Evolutionary conservation across 768 basidiomycete genomes (phyloP).

Genomic region (Melanogaster broomeanus): DNA sequence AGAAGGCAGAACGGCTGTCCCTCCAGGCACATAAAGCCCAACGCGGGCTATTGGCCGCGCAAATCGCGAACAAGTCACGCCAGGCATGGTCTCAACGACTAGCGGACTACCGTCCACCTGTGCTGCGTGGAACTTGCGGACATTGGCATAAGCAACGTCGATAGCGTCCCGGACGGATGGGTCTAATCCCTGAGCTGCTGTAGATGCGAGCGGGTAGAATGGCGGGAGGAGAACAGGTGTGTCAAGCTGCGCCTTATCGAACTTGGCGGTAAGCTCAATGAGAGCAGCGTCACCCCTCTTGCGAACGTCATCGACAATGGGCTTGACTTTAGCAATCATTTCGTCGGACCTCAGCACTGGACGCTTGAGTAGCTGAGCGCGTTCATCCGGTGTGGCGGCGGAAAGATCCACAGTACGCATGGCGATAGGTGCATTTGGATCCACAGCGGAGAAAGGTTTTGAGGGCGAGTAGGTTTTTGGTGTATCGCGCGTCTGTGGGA

Average conservation of each 20-base stretch:
- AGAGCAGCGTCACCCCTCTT: conserved; percentile 83
- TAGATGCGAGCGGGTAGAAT: conserved; percentile 46
- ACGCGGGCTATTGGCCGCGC: conserved; percentile 94
- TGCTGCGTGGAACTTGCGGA: conserved; percentile 88
- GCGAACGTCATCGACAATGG: conserved; percentile 90
- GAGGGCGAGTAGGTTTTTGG: conserved; percentile 31
- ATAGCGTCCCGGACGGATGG: conserved; percentile 76
- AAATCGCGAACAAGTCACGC: conserved; percentile 94
- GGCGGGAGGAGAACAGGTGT: conserved; percentile 79
- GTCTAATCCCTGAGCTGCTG: conserved; percentile 61
- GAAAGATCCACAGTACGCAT: conserved; percentile 77
- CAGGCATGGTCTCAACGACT: conserved; percentile 95
- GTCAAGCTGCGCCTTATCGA: conserved; percentile 78
- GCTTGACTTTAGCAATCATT: conserved; percentile 82
- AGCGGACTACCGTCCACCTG: conserved; percentile 74
- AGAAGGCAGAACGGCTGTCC: conserved; percentile 93
- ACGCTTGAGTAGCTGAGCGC: conserved; percentile 74
- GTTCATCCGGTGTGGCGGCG: conserved; percentile 47
- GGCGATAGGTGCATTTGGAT: conserved; percentile 54
- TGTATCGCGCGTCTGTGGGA: conserved; percentile 16
- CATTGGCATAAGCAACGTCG: conserved; percentile 88
- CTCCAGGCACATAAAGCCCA: conserved; percentile 96
- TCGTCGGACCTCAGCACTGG: conserved; percentile 77
- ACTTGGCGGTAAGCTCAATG: conserved; percentile 87
- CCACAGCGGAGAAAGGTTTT: conserved; percentile 19